Base-by-base conservation (phyloP, 1,139 yeast genomes). In the Kodamaea alishanica region DNA sequence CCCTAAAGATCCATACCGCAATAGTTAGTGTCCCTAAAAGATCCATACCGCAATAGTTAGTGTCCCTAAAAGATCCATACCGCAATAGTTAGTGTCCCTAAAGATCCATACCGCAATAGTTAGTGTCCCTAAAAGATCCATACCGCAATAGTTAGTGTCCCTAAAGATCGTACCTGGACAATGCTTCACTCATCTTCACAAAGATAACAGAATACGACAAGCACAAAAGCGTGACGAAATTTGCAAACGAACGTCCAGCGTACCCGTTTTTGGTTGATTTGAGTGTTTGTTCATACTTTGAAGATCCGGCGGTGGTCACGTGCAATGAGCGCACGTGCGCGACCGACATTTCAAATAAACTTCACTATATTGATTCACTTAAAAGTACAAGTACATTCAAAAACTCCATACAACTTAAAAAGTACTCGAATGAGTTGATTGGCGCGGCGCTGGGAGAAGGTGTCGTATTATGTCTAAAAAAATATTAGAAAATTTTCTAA, bases 341-440 rank as follows among this genome's bases (percentile, higher is more conserved):
- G 1, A 60, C 77, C 7, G 96, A 89, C 55, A 73, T 77, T 0
- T 49, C 41, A 0, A 75, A 80, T 47, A 58, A 64, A 5, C 77
- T 88, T 6, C 63, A 70, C 34, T 89, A 88, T 50, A 80, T 84
- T 42, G 97, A 90, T 56, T 79, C 88, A 4, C 50, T 69, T 35
- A 60, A 57, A 40, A 52, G 48, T 32, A 47, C 54, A 3, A 47
- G 51, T 3, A 49, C 44, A 28, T 51, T 47, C 35, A 47, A 51
- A 30, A 51, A 48, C 28, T 47, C 40, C 24, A 46, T 37, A 34
- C 65, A 62, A 39, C 48, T 68, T 10, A 52, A 75, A 39, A 65
- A 75, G 26, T 81, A 73, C 46, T 63, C 72, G 29, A 90, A 92
- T 9, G 71, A 61, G 11, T 50, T 78, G 22, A 67, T 81, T 25